Conservation (phyloP, 305 asterid species). For the Withania somnifera region DNA sequence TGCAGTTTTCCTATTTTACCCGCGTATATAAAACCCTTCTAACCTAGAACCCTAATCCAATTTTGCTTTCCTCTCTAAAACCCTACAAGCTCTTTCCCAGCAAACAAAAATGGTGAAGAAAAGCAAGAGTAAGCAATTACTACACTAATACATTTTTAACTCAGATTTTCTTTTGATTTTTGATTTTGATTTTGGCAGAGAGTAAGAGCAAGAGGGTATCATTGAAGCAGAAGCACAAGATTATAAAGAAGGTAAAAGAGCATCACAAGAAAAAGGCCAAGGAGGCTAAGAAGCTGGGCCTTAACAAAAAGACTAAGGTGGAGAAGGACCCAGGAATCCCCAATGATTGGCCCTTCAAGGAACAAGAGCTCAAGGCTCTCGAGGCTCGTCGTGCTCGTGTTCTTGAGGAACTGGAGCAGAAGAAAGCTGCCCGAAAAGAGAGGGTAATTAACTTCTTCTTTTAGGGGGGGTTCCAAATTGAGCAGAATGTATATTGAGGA, state of each 20-base stretch:
- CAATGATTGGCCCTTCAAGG: slow-evolving; percentile 92
- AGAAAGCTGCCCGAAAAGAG: slow-evolving; percentile 86
- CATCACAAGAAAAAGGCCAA: slow-evolving; percentile 88
- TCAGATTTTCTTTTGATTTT: background rate
- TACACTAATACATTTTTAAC: background rate
- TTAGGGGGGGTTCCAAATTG: background rate
- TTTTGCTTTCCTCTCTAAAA: background rate
- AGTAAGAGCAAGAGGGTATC: slow-evolving; percentile 92
- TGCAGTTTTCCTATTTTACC: background rate
- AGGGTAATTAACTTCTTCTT: slow-evolving; percentile 31
- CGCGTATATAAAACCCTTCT: background rate
- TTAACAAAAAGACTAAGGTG: slow-evolving; percentile 42
- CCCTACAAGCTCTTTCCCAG: background rate
- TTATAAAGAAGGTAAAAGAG: slow-evolving; percentile 71
- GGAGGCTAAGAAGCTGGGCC: slow-evolving; percentile 50
- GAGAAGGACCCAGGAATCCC: slow-evolving; percentile 95
- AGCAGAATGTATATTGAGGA: background rate
- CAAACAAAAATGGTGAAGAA: slow-evolving; percentile 18
- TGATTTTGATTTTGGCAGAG: slow-evolving; percentile 27
- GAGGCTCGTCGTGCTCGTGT: slow-evolving; percentile 72
- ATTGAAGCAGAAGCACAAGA: slow-evolving; percentile 75
- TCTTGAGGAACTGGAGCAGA: slow-evolving; percentile 61
- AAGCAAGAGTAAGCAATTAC: slow-evolving; percentile 20
- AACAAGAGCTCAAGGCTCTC: slow-evolving; percentile 86
- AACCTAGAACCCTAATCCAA: background rate